Evolutionary conservation across 78 protist species (phyloP), one percentile per base, ranked within the genome.

Genomic region (Dictyostelium capitatum): DNA sequence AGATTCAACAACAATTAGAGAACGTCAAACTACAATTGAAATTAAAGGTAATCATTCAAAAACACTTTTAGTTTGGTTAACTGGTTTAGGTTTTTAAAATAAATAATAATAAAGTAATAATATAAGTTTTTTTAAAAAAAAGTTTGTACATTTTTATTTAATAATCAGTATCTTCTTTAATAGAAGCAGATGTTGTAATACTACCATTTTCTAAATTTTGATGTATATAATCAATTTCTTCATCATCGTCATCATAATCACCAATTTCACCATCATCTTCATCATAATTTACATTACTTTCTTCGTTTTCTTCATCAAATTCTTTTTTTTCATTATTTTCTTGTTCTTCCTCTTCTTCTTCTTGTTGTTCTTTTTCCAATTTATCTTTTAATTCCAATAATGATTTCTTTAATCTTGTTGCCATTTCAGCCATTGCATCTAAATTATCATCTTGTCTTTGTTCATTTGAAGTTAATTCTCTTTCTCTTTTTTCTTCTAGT

Each of bases 11-110:
- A 23, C 15, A 15, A 50, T 67, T 37, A 62, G 15, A 28, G 50
- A 79, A 79, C 50, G 59, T 37, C 79, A 37, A 14, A 28, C 51
- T 4, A 17, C 79, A 50, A 50, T 82, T 30, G 14, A 23, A 43
- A 67, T 82, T 19, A 67, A 65, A 82, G 89, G 89, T 30, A 37
- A 82, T 48, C 53, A 82, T 30, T 6, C 54, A 32, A 48, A n/a
- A 47, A 23, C 77, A 25, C 5, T 82, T 47, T 17, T 82, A 4
- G 43, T 65, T 28, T 82, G 89, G 89, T 82, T 82, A 48, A 32
- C 59, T 11, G 79, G 79, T 32, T 74, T 82, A 37, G 89, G 89
- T 62, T 82, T 82, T 50, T 82, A 82, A 67, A 65, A 65, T 4
- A 23, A 65, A 14, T 28, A 65, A 30, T 10, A 65, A 65, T 12